phyloP scores from a whole-genome alignment of 2,329 filamentous ascomycete genomes.

The Corynespora cassiicola region DNA sequence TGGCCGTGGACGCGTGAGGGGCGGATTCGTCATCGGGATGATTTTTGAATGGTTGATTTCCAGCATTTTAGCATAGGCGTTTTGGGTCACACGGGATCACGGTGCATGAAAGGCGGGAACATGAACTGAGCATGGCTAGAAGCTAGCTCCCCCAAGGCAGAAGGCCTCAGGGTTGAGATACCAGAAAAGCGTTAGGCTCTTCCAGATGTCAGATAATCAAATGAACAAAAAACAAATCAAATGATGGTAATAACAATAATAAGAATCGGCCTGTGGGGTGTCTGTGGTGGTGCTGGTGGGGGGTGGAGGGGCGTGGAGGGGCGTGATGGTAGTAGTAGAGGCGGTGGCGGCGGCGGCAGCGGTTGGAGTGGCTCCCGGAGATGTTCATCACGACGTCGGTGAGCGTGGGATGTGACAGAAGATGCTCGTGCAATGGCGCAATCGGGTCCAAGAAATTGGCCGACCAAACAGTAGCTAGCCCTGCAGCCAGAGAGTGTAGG shows the following conservation, averaged over 20 bases:
- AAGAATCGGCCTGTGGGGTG: too few species aligned
- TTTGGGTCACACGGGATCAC: conserved; percentile 33
- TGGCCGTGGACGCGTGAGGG: conserved; percentile 30
- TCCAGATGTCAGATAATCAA: neutral
- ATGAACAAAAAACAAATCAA: conserved; percentile 4
- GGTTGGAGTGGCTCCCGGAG: too few species aligned
- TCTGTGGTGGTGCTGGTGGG: too few species aligned
- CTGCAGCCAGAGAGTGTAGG: conserved; percentile 12
- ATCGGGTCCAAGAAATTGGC: conserved; percentile 43
- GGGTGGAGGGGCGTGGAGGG: too few species aligned
- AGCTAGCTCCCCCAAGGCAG: too few species aligned
- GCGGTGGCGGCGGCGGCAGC: too few species aligned
- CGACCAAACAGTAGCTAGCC: too few species aligned
- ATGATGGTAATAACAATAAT: neutral
- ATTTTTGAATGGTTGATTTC: conserved; percentile 24
- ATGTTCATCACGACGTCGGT: too few species aligned
- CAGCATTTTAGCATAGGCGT: conserved; percentile 52
- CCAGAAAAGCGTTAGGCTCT: conserved; percentile 12
- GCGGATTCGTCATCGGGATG: conserved; percentile 20
- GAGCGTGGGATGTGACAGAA: conserved; percentile 21
- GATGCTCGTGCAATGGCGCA: conserved; percentile 44
- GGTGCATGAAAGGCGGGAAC: conserved; percentile 17
- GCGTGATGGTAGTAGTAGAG: too few species aligned
- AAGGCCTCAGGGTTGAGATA: conserved; percentile 37
- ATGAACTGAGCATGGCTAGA: conserved; percentile 9